These are phyloP conservation scores for Pecoramyces ruminantium DNA, from an alignment of 192 early-diverging fungal species.

Conservation along the genomic window DNA sequence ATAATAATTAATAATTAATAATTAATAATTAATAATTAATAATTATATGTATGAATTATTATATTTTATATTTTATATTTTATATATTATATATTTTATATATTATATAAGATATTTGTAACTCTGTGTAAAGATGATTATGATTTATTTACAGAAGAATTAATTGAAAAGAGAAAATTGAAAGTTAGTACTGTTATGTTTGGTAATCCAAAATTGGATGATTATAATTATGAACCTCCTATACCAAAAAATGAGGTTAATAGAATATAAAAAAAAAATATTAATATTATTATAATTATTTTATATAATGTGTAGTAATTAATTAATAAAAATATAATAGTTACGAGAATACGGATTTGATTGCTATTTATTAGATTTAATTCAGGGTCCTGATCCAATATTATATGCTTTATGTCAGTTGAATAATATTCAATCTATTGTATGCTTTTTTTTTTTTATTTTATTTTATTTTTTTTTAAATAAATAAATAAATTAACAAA, in stretches of 20 bases:
- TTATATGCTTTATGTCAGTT: constrained; percentile 43
- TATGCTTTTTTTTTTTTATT: constrained; percentile 8
- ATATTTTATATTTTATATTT: no score
- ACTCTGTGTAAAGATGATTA: constrained; percentile 67
- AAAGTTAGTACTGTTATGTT: constrained; percentile 42
- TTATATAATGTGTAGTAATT: background rate
- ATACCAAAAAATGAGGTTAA: no score
- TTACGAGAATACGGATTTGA: constrained; percentile 50
- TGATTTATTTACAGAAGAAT: constrained; percentile 33
- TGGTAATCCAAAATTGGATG: background rate
- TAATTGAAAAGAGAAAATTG: constrained; percentile 38
- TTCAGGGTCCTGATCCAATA: constrained; percentile 52
- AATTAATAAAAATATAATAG: constrained; percentile 6
- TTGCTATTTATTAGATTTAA: constrained; percentile 48
- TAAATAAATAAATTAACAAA: no score
- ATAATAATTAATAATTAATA: no score
- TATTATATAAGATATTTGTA: constrained; percentile 44
- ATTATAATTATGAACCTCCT: no score
- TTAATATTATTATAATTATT: no score
- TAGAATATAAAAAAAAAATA: no score
- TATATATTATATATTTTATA: no score
- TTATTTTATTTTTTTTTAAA: no score
- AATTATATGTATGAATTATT: no score
- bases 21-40: no score
- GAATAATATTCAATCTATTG: constrained; percentile 35